Evolutionary conservation across 441 rosid species (phyloP).

Genomic region (Erodium moschatum): DNA sequence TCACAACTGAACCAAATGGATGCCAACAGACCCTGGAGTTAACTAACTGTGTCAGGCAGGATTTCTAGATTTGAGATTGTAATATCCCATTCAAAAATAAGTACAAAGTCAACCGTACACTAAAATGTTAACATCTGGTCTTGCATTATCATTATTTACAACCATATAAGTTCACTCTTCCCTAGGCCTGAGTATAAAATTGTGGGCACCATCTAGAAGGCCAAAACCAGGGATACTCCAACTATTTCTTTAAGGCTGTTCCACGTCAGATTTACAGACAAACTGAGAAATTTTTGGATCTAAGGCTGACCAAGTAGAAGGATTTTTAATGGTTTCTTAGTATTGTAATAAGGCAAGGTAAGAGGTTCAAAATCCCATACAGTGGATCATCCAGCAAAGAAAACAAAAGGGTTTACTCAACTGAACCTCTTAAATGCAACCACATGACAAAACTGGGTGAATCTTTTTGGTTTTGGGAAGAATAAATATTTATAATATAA

Average conservation of each 20-base stretch:
- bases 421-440: no score
- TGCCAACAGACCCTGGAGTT: conserved; percentile 4
- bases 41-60: conserved; percentile 1
- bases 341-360: no score
- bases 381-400: no score
- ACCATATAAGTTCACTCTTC: neutral
- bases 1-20: neutral
- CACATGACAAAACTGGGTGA: neutral
- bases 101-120: conserved; percentile 16
- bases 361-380: no score
- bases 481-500: neutral
- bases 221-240: neutral
- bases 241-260: neutral
- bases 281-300: neutral
- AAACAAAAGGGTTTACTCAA: no score
- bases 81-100: neutral
- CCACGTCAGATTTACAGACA: neutral
- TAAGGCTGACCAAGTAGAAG: neutral
- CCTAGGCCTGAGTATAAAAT: neutral
- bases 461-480: neutral
- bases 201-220: neutral
- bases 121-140: conserved; percentile 7
- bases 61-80: no score
- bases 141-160: neutral
- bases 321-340: no score